Percentiles rank a stretch among this genome's conserved stretches.
phyloP scores from a whole-genome alignment of 2,329 filamentous ascomycete genomes.

The Cadophora sp. region DNA sequence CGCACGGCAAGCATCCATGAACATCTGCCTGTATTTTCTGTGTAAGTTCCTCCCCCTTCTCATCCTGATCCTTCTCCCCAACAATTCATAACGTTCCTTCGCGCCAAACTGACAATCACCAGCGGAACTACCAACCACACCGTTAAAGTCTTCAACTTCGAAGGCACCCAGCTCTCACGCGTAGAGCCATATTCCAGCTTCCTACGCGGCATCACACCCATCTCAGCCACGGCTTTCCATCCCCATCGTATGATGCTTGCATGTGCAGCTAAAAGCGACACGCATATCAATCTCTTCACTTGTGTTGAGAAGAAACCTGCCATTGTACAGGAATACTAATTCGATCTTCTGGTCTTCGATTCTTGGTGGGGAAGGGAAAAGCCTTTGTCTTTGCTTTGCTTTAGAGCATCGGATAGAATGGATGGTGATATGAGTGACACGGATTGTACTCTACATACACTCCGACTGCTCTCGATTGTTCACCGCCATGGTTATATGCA shows the following conservation, averaged over 20 bases:
- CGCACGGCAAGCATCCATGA: constrained; percentile 92
- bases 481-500: background rate
- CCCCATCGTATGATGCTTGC: constrained; percentile 92
- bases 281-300: constrained; percentile 88
- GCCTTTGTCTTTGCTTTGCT: no score
- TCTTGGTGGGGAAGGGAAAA: background rate
- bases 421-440: background rate
- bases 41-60: constrained; percentile 64
- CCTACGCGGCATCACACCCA: constrained; percentile 81
- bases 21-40: constrained; percentile 93
- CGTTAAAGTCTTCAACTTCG: constrained; percentile 92
- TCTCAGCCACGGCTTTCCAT: constrained; percentile 91
- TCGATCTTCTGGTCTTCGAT: no score
- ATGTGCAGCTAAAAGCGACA: constrained; percentile 83
- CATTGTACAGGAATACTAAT: constrained; percentile 6
- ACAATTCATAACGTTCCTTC: constrained; percentile 5
- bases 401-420: background rate
- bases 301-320: constrained; percentile 59
- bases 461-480: background rate
- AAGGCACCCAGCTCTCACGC: constrained; percentile 77
- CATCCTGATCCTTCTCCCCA: background rate
- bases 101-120: constrained; percentile 36
- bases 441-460: constrained; percentile 13
- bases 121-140: constrained; percentile 88
- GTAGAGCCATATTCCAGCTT: constrained; percentile 92